Base-by-base conservation (phyloP, 306 rosid species). In the Dalbergia oliveri region DNA sequence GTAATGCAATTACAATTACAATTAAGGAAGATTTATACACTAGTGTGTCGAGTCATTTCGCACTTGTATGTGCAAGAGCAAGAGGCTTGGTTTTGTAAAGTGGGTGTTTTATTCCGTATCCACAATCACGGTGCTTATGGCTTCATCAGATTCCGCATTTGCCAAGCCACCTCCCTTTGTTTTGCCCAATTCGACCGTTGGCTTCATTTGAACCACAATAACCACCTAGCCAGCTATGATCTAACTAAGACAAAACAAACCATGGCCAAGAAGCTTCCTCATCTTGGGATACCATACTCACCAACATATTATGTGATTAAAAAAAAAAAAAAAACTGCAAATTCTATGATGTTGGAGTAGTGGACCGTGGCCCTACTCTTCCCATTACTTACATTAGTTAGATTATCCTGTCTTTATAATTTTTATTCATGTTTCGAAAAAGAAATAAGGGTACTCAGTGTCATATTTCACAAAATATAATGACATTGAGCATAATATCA, bases 21-120 rank as follows among this genome's bases (percentile, higher is more conserved):
- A 71, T 72, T 3, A 33, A 54, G 44, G 69, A 60, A 59, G 49
- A 34, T 11, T 12, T 74, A 16, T 75, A 0, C 11, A 37, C 6
- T 61, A 8, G 47, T 68, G 56, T 58, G 81, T 82, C 21, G 82
- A 67, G 91, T 93, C 98, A 90, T 76, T 74, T 50, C 81, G 91
- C 93, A 86, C 97, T 89, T 80, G 87, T 81, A 50, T 75, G 79
- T 77, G 84, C 78, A 51, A 13, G 13, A 11, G 41, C 56, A 61
- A 43, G 18, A 73, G 78, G 31, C 8, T 9, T 84, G 88, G 79
- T 60, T 59, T 43, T 21, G 44, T 59, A 16, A 18, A 37, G 77
- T 72, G 78, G 39, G 75, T 26, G 80, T 70, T 82, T 80, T 86
- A 87, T 89, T 87, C 88, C 84, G 69, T 81, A 71, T 77, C 88